Base-by-base conservation (phyloP, 192 early-diverging fungal genomes). In the Coemansia guatemalensis region DNA sequence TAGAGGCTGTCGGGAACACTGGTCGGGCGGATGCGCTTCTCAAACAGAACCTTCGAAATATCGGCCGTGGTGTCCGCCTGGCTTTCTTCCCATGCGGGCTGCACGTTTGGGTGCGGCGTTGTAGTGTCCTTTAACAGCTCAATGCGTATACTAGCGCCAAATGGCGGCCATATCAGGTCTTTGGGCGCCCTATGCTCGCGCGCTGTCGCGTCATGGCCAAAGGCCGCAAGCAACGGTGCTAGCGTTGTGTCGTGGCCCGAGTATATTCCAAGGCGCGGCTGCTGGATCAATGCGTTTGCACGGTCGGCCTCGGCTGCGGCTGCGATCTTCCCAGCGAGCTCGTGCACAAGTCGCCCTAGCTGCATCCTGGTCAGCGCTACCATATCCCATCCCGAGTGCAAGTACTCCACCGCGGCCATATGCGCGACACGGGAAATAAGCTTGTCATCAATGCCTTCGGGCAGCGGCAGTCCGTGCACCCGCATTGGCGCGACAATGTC, bases 191-290 rank as follows among this genome's bases (percentile, higher is more conserved):
- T n/a, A 3, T 39, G n/a, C 9, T n/a, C 7, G 27, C 4, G 41
- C 33, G 48, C 20, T 11, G 48, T 33, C 6, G 60, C 9, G 12
- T 73, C 64, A 20, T 64, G 56, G 33, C 75, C 65, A 62, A 82
- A 58, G 17, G 44, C 60, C 12, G 72, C 65, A n/a, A 78, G 65
- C 53, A 82, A 66, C 22, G 74, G 71, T 5, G 65, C 71, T n/a
- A 82, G 23, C 4, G 80, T 78, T 14, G 71, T 71, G 62, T 82
- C 80, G 57, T 82, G 80, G 44, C 74, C 75, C 33, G 80, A 82
- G 67, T 74, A 78, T 39, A 82, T 69, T 4, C 67, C 58, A 17
- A 49, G 48, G 12, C 22, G 53, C 44, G 48, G 48, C 33, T 56
- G 48, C 3, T n/a, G 20, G 20, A 50, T 26, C 11, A 5, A 47